Conservation (phyloP, 495 filamentous ascomycete species). For the Penicillium lividum region DNA sequence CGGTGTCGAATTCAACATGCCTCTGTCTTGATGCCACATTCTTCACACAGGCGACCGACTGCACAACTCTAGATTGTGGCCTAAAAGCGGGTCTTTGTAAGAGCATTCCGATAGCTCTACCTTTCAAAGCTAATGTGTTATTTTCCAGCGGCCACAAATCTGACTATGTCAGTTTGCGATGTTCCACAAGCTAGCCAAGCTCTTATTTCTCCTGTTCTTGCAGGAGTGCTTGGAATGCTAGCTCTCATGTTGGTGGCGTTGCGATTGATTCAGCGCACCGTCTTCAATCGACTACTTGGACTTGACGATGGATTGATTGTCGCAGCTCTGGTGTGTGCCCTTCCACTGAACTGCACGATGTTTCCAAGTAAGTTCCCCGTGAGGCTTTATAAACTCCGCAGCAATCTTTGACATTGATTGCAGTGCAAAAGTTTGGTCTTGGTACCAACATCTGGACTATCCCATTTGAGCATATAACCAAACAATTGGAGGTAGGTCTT, state of each 20-base stretch:
- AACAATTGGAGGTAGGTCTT: constrained; percentile 19
- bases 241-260: constrained; percentile 22
- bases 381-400: neutral
- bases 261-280: constrained; percentile 17
- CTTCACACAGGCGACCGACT: constrained; percentile 15
- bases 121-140: neutral
- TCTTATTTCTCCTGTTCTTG: constrained; percentile 16
- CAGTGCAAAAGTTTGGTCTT: constrained; percentile 21
- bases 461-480: constrained; percentile 38
- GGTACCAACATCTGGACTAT: constrained; percentile 43
- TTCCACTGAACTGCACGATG: constrained; percentile 22
- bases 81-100: constrained; percentile 17
- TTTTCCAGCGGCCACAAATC: constrained; percentile 22
- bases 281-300: constrained; percentile 22
- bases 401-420: neutral
- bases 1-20: constrained; percentile 11
- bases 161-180: constrained; percentile 21
- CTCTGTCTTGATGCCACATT: constrained; percentile 11
- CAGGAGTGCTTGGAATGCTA: constrained; percentile 23
- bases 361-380: constrained; percentile 21
- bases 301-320: constrained; percentile 26
- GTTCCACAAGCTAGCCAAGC: constrained; percentile 18
- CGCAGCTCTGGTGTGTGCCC: constrained; percentile 19
- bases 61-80: constrained; percentile 13
- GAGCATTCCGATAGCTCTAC: neutral